Evolutionary conservation across 2,329 filamentous ascomycete species (phyloP).

Genomic region (Malbranchea zuffiana): DNA sequence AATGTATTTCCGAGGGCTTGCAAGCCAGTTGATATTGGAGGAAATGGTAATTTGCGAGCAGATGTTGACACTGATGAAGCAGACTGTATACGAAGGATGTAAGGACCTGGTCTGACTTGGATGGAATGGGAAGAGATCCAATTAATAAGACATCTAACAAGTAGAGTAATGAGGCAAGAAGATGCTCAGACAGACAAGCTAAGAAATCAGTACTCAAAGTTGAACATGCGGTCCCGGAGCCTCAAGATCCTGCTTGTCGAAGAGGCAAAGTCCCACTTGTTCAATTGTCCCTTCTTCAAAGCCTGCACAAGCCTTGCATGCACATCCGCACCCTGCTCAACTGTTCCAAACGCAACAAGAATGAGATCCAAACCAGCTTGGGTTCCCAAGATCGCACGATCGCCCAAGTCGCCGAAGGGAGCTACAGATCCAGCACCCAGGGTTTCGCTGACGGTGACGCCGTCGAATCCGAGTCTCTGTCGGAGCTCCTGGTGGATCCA

Average conservation of each 20-base stretch:
- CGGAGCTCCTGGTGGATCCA: constrained; percentile 22
- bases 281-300: constrained; percentile 1
- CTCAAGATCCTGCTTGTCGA: constrained; percentile 3
- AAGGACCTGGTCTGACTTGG: too few relatives aligned
- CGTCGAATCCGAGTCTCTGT: constrained; percentile 20
- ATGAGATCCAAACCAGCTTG: constrained; percentile 25
- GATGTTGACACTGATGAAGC: too few relatives aligned
- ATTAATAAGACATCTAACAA: too few relatives aligned
- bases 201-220: too few relatives aligned
- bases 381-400: constrained; percentile 19
- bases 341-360: constrained; percentile 21
- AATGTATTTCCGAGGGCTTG: too few relatives aligned
- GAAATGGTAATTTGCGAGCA: too few relatives aligned
- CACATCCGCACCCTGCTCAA: constrained; percentile 23
- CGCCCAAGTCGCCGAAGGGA: constrained; percentile 19
- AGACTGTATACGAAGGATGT: too few relatives aligned
- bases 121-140: too few relatives aligned
- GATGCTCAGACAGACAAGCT: too few relatives aligned
- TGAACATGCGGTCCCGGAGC: too few relatives aligned
- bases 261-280: constrained; percentile 4
- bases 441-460: constrained; percentile 25
- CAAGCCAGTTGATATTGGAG: too few relatives aligned
- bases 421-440: constrained; percentile 22
- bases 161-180: too few relatives aligned
- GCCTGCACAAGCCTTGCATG: constrained; percentile 15